Percentiles rank a stretch among this genome's conserved stretches.
Evolutionary conservation across 345 rosid genomes (phyloP).

Genomic region (Geranium brycei): DNA sequence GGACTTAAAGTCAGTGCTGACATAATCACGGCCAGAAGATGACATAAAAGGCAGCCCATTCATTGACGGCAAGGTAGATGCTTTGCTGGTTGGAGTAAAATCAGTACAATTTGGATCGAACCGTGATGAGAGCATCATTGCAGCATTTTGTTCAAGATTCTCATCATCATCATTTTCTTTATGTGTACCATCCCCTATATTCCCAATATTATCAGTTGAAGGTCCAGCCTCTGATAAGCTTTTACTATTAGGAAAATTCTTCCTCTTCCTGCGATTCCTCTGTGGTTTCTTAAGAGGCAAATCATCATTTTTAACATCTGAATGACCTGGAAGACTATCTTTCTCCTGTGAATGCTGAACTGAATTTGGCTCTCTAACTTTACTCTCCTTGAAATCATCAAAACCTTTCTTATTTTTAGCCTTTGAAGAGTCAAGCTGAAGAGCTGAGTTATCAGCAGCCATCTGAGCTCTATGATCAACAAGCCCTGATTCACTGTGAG

Average conservation of each 20-base stretch:
- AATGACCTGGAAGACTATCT: slow-evolving; percentile 20
- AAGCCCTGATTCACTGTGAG: slow-evolving; percentile 22
- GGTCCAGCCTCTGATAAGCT: slow-evolving; percentile 29
- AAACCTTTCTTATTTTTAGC: slow-evolving; percentile 22
- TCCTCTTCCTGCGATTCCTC: slow-evolving; percentile 45
- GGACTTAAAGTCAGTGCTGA: slow-evolving; percentile 19
- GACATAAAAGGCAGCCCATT: slow-evolving; percentile 23
- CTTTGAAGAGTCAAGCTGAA: slow-evolving; percentile 22
- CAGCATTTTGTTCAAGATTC: slow-evolving; percentile 96
- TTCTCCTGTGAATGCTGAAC: slow-evolving; percentile 28
- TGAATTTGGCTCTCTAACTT: slow-evolving; percentile 15
- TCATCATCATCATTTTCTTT: slow-evolving; percentile 59
- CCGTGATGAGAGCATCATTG: slow-evolving; percentile 87
- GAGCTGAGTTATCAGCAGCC: slow-evolving; percentile 22
- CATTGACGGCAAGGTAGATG: slow-evolving; percentile 27
- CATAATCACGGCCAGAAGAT: slow-evolving; percentile 26
- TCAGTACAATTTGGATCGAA: slow-evolving; percentile 82
- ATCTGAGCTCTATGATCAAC: slow-evolving; percentile 25
- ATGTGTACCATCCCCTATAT: slow-evolving; percentile 24
- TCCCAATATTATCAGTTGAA: slow-evolving; percentile 21
- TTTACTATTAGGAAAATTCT: slow-evolving; percentile 18
- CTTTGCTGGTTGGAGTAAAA: slow-evolving; percentile 43
- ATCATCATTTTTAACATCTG: slow-evolving; percentile 22
- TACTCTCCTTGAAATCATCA: slow-evolving; percentile 26
- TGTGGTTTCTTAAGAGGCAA: slow-evolving; percentile 19